Evolutionary conservation across 768 basidiomycete genomes (phyloP).

Genomic region (Pholiota microspora): DNA sequence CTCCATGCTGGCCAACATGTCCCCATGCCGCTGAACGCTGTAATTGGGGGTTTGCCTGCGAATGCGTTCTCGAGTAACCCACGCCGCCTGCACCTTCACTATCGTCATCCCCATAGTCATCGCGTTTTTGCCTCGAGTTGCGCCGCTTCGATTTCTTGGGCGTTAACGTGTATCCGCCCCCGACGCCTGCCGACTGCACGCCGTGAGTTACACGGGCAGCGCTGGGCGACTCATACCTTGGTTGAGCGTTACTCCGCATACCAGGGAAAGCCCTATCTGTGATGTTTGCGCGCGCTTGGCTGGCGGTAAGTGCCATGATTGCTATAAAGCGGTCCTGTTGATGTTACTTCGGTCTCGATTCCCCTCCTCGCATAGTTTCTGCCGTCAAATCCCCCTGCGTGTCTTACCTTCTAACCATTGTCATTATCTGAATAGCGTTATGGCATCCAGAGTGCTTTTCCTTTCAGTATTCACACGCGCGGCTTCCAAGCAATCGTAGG

Average conservation of each 20-base stretch:
- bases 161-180: neutral
- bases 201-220: neutral
- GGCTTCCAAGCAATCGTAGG: constrained; percentile 33
- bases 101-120: neutral
- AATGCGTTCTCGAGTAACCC: constrained; percentile 12
- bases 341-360: constrained; percentile 11
- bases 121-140: neutral
- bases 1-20: neutral
- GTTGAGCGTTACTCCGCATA: constrained; percentile 3
- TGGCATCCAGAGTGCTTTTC: constrained; percentile 37
- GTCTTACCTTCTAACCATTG: constrained; percentile 12
- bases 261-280: constrained; percentile 14
- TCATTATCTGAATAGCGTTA: constrained; percentile 18
- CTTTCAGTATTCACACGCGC: constrained; percentile 27
- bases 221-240: constrained; percentile 3
- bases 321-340: constrained; percentile 12
- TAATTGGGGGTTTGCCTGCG: constrained; percentile 14
- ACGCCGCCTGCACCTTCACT: neutral
- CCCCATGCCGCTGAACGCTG: constrained; percentile 21
- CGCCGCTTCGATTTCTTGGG: constrained; percentile 7
- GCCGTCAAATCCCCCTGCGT: constrained; percentile 13
- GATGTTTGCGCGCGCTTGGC: constrained; percentile 18
- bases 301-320: constrained; percentile 9
- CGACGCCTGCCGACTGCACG: constrained; percentile 14
- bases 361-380: constrained; percentile 10